Evolutionary conservation across 2,329 filamentous ascomycete genomes (phyloP).

Genomic region (Cladosporium cucumerinum): DNA sequence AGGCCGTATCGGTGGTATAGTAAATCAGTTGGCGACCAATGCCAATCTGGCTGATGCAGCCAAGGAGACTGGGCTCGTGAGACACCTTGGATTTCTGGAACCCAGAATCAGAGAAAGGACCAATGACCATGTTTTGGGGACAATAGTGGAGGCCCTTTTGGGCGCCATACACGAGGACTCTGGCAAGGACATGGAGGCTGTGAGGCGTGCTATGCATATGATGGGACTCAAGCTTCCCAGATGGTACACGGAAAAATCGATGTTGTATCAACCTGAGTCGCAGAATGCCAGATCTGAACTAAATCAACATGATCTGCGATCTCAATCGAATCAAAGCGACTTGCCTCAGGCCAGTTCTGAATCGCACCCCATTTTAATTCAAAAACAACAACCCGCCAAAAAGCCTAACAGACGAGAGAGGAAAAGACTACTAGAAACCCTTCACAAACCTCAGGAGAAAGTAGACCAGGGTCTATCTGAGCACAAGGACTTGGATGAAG

Average conservation of each 20-base stretch:
- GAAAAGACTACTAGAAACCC: not conserved
- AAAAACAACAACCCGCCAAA: not conserved
- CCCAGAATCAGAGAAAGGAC: not conserved
- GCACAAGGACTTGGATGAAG: not conserved
- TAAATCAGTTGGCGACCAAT: not conserved
- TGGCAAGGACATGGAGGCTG: slow-evolving; percentile 12
- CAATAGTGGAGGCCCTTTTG: slow-evolving; percentile 17
- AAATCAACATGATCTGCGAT: not conserved
- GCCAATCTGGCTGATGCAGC: not conserved
- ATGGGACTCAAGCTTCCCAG: not conserved
- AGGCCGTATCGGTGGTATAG: not conserved
- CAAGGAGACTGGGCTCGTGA: not conserved
- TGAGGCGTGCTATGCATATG: not conserved
- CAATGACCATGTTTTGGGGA: not conserved
- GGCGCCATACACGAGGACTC: slow-evolving; percentile 18
- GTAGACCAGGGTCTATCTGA: not conserved
- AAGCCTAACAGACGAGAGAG: not conserved
- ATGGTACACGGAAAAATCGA: not conserved
- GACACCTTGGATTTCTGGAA: not conserved
- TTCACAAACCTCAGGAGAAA: not conserved
- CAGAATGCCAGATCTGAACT: not conserved
- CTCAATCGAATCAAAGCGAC: not conserved
- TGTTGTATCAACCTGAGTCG: not conserved
- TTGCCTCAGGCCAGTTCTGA: not conserved
- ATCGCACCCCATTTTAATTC: not conserved